Base-by-base conservation (phyloP, 495 filamentous ascomycete species). In the Haplographium delicatum region DNA sequence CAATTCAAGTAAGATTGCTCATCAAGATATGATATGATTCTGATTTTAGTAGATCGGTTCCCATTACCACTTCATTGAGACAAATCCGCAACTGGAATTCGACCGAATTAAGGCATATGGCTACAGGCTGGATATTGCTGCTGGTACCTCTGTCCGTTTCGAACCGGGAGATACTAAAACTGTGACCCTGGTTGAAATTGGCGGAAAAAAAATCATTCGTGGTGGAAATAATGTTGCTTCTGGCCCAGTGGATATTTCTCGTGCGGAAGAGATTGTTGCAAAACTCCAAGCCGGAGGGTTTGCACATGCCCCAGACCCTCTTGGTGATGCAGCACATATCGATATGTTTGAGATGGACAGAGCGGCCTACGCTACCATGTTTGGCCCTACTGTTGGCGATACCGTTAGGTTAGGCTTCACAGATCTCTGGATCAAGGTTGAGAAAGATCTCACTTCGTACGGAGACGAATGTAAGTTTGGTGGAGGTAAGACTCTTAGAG, bases 401-500 rank as follows among this genome's bases (percentile, higher is more conserved):
- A 53, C 83, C 23, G 82, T 98, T 13, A 70, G 89, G 25, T 64
- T 98, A 26, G 93, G 89, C 0, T 72, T 78, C 50, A 98, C 93
- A 5, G 84, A 95, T 60, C 74, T 98, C 11, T 97, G 91, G 90
- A 72, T 98, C 51, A 80, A 82, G 67, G 86, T 98, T 9, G 94
- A 97, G 73, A 88, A 84, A 56, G 94, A 98, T 63, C 68, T 80
- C 47, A 89, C 89, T 4, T 69, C 71, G 10, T 91, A 95, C 64
- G 93, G 93, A 18, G 94, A 98, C 50, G 93, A 98, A 69, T 96
- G 91, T 62, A 84, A 84, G 39, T 97, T 98, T 68, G 93, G 93
- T 28, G 93, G 93, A 19, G 93, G 93, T 19, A 98, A 97, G 78
- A 91, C 87, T 19, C 65, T 98, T 44, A 76, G 93, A 40, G 93